Base-by-base conservation (phyloP, 164 flowering plant species). In the Nymphaea thermarum region DNA sequence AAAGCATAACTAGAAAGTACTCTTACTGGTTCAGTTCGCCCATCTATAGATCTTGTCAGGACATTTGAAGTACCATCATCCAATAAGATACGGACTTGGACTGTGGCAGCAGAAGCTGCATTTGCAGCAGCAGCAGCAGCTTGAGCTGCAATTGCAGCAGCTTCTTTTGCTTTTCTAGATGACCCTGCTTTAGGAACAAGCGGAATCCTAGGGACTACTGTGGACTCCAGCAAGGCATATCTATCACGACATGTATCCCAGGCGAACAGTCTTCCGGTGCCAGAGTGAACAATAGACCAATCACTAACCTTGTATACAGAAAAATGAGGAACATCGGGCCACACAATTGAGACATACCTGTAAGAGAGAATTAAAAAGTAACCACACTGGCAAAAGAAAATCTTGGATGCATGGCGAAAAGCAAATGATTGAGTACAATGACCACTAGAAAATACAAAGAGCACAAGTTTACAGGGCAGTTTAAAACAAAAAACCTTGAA, bases 171-270 rank as follows among this genome's bases (percentile, higher is more conserved):
- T 81, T 81, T 91, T 80, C 90, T 86, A 71, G 98, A 93, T 73
- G 96, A 90, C 65, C 90, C 79, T n/a, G 91, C 91, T 75, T 94
- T 94, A 6, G 88, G 88, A 59, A 86, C 78, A 71, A 88, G 64
- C 41, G 96, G 99, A 67, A 94, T 79, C 80, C 96, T 86, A 44
- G 92, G 91, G 60, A 89, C 75, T 68, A 86, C 71, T 18, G 85
- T 85, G 79, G 98, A 86, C 73, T 91, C 99, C 77, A 94, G 76
- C 77, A 94, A 76, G 59, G 99, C 95, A 88, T 84, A 94, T 75
- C 96, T 84, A 66, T 94, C 99, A 68, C 94, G 80, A 76, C 99
- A 94, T 60, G 92, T 83, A 78, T 94, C 99, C 99, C 99, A 94
- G 62, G 98, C 97, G 71, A 94, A 83, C 75, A 88, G 96, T 79